Conservation (phyloP, 2,329 filamentous ascomycete species). For the Zymoseptoria ardabiliae region DNA sequence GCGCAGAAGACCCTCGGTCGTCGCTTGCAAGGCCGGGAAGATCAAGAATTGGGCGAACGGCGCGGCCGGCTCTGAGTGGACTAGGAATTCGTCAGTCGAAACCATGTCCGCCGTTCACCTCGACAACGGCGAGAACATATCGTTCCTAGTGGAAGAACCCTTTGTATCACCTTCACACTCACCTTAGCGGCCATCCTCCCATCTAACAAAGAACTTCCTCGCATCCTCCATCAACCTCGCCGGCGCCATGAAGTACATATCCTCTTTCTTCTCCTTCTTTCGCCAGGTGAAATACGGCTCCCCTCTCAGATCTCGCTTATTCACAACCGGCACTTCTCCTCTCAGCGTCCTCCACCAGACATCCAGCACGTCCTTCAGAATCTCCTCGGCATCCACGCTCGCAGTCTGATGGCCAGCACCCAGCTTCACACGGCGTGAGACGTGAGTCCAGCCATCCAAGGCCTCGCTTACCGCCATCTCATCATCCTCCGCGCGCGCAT, state of each 20-base stretch:
- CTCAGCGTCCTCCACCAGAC: conserved; percentile 30
- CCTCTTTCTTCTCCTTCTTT: conserved; percentile 25
- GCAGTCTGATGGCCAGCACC: conserved; percentile 34
- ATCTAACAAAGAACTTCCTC: conserved; percentile 24
- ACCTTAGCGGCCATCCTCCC: neutral
- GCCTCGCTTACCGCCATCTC: conserved; percentile 13
- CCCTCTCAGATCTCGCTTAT: conserved; percentile 24
- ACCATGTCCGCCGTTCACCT: too few species aligned
- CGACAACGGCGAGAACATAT: too few species aligned
- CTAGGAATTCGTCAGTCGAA: too few species aligned
- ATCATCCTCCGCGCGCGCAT: conserved; percentile 18
- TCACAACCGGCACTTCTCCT: conserved; percentile 29
- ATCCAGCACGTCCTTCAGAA: conserved; percentile 29
- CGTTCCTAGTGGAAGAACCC: too few species aligned
- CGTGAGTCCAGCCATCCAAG: conserved; percentile 18
- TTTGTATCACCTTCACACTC: too few species aligned
- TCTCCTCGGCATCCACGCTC: conserved; percentile 31
- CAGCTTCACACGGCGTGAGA: conserved; percentile 19
- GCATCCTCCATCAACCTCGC: conserved; percentile 25
- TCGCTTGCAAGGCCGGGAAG: too few species aligned
- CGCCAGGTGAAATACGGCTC: conserved; percentile 33
- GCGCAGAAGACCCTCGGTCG: too few species aligned
- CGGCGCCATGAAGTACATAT: conserved; percentile 33
- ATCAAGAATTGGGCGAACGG: too few species aligned
- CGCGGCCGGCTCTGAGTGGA: too few species aligned